These are phyloP conservation scores for Kingdonia uniflora DNA, from an alignment of 164 flowering plant genomes.

Conservation along the genomic window DNA sequence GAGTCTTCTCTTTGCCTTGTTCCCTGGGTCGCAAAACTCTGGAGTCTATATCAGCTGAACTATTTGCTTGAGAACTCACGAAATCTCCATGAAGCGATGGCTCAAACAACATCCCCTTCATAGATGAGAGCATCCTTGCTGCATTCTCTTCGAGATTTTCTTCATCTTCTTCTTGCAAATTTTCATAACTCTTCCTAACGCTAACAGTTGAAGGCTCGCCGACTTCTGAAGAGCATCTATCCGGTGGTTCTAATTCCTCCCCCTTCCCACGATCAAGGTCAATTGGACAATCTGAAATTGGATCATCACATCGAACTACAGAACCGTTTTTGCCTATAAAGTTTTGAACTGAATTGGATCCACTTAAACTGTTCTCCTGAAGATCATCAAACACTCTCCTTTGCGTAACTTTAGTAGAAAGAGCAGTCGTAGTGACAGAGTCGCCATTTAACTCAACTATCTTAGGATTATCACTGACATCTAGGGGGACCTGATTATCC, in stretches of 20 bases:
- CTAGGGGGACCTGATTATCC: slow-evolving; percentile 13
- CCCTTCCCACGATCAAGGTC: slow-evolving; percentile 26
- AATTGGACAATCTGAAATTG: slow-evolving; percentile 18
- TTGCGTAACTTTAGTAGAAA: slow-evolving; percentile 11
- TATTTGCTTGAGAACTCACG: slow-evolving; percentile 14
- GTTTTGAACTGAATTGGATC: slow-evolving; percentile 16
- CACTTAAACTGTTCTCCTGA: slow-evolving; percentile 21
- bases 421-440: slow-evolving; percentile 4
- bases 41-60: slow-evolving; percentile 25
- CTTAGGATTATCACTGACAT: slow-evolving; percentile 17
- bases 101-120: slow-evolving; percentile 33
- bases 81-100: slow-evolving; percentile 19
- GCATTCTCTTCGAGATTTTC: slow-evolving; percentile 97
- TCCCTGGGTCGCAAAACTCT: slow-evolving; percentile 74
- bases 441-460: slow-evolving; percentile 16
- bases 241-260: slow-evolving; percentile 13
- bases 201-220: slow-evolving; percentile 16
- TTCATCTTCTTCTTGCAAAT: slow-evolving; percentile 52
- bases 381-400: slow-evolving; percentile 23
- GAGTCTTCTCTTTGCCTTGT: slow-evolving; percentile 33
- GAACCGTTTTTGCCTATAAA: slow-evolving; percentile 18
- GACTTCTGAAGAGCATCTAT: slow-evolving; percentile 9
- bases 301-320: slow-evolving; percentile 15
- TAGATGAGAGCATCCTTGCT: slow-evolving; percentile 93
- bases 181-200: slow-evolving; percentile 11